Evolutionary conservation across 495 filamentous ascomycete genomes (phyloP), one percentile per base, ranked within the genome.

Genomic region (Darksidea phi): DNA sequence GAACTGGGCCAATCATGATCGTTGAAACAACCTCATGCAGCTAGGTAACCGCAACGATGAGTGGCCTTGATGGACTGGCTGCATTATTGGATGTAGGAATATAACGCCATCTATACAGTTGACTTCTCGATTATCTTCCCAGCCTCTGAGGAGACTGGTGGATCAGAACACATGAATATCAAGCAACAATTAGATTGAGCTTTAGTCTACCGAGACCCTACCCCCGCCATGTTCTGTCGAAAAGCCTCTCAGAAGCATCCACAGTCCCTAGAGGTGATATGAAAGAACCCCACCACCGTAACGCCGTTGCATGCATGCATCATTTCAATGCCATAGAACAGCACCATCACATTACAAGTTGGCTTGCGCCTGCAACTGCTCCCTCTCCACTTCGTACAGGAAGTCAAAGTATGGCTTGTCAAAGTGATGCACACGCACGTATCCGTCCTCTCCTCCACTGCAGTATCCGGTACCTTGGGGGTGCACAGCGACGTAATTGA

Each of bases 371-470:
- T 66, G 54, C 18, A 48, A 59, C 42, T 58, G 60, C 59, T 77
- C 73, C 71, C 91, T 81, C 85, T 99, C 94, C 49, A 97, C 94
- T 81, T 99, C 95, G 74, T 95, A 99, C 80, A 86, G 85, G 78
- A 99, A 99, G 73, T 97, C 94, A 75, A 94, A 99, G 79, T 97
- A 99, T 38, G 86, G 79, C 82, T 94, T 92, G 77, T 99, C 94
- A 77, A 99, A 99, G 74, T 95, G 90, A 77, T 99, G 94, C 46
- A 97, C 89, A 68, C 94, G 87, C 42, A 99, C 94, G 77, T 99
- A 99, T 67, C 94, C 94, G 78, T 99, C 94, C 79, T 99, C 94
- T 71, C 91, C 93, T 58, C 94, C 94, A 62, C 85, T 90, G 70
- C 89, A 90, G 72, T 99, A 99, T 59, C 91, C 85, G 67, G 87